These are phyloP conservation scores for Rubus idaeus DNA, from an alignment of 306 rosid species.

Conservation along the genomic window DNA sequence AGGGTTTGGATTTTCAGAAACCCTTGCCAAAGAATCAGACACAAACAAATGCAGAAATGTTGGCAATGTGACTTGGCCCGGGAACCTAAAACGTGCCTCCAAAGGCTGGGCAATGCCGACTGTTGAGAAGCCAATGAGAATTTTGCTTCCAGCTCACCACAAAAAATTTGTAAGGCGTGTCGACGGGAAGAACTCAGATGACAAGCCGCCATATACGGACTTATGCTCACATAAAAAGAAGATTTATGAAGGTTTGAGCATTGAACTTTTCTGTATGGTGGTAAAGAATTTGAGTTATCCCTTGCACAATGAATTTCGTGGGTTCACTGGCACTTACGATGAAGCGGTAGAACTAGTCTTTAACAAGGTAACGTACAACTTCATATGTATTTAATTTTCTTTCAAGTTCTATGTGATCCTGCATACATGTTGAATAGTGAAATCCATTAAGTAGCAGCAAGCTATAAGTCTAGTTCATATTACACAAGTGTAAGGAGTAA, in stretches of 20 bases:
- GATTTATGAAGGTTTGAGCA: constrained; percentile 49
- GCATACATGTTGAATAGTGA: too few relatives aligned
- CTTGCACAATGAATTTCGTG: constrained; percentile 38
- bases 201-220: not conserved
- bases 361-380: constrained; percentile 42
- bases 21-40: constrained; percentile 14
- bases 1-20: constrained; percentile 33
- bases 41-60: not conserved
- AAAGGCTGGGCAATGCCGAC: constrained; percentile 66
- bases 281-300: constrained; percentile 36
- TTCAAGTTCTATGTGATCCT: too few relatives aligned
- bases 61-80: constrained; percentile 56
- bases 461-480: too few relatives aligned
- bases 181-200: constrained; percentile 15
- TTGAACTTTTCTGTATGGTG: constrained; percentile 33
- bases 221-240: too few relatives aligned
- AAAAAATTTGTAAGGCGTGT: constrained; percentile 48
- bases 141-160: constrained; percentile 58
- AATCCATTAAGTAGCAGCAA: too few relatives aligned
- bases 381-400: too few relatives aligned
- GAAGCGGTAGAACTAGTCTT: constrained; percentile 48
- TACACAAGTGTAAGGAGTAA: too few relatives aligned
- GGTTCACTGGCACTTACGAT: constrained; percentile 38
- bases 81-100: constrained; percentile 35
- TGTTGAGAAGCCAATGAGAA: constrained; percentile 37